These are phyloP conservation scores for Rubia balearica DNA, from an alignment of 305 asterid species.

Conservation along the genomic window DNA sequence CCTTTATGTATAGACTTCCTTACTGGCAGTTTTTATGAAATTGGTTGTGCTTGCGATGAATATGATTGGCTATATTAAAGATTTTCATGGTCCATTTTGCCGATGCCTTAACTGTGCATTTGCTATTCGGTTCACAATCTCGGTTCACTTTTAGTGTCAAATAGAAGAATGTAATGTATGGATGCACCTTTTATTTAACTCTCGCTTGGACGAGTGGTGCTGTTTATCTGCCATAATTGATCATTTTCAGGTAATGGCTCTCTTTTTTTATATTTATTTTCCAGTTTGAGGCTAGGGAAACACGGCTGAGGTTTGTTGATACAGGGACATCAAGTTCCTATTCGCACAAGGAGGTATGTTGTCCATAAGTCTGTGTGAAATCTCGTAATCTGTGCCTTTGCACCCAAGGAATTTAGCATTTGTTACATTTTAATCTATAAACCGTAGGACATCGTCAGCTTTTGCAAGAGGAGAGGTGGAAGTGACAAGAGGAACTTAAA, in stretches of 20 bases:
- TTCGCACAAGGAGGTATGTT: slow-evolving; percentile 72
- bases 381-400: slow-evolving; percentile 17
- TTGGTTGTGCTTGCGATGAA: background rate
- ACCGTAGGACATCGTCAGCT: slow-evolving; percentile 59
- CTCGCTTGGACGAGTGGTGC: background rate
- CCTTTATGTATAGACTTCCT: background rate
- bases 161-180: background rate
- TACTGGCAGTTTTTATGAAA: background rate
- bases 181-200: background rate
- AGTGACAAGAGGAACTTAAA: slow-evolving; percentile 44
- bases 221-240: background rate
- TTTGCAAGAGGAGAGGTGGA: slow-evolving; percentile 95
- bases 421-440: slow-evolving; percentile 25
- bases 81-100: background rate
- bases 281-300: slow-evolving; percentile 58
- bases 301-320: slow-evolving; percentile 81
- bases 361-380: slow-evolving; percentile 12
- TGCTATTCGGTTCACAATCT: background rate
- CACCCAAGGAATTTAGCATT: slow-evolving; percentile 13
- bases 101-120: background rate
- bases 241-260: slow-evolving; percentile 17
- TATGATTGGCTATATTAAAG: background rate
- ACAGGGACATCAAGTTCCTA: slow-evolving; percentile 70
- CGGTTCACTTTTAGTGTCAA: too few species aligned
- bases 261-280: slow-evolving; percentile 6